Evolutionary conservation across 768 basidiomycete genomes (phyloP), one percentile per base, ranked within the genome.

Genomic region (Auricularia heimuer): DNA sequence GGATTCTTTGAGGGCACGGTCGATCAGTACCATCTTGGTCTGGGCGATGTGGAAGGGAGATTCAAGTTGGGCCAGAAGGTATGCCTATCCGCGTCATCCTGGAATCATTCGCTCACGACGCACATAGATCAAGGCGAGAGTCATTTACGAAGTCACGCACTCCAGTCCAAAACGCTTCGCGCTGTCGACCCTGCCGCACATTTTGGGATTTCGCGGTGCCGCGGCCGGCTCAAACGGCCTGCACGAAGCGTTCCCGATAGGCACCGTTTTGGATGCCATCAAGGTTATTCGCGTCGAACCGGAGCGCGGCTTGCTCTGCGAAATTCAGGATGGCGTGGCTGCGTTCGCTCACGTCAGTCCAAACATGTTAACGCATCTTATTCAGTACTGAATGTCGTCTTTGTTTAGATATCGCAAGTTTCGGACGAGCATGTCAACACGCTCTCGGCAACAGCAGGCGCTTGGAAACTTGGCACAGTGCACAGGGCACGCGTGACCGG

Each of bases 1-100:
- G 94, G 93, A 0, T 95, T 89, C 74, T 98, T 94, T 75, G 88
- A 92, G 44, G 96, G 94, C 37, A 96, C 93, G 0, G 80, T 90
- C 33, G 94, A 97, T 71, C 80, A 85, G 42, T 82, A 88, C 65
- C 96, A 98, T 75, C 76, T 96, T 14, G 81, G 73, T 24, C 77
- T 77, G 12, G 79, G 80, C 29, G 74, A 75, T 62, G 64, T 73
- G n/a, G 72, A 72, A 35, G 69, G 70, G 18, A 65, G 63, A 45
- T 79, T 72, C 73, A 80, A 79, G 69, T 65, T 77, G 54, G 79
- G 79, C 4, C 73, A 77, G 65, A 79, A 79, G 71, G 70, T 71
- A 60, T 62, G 36, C 34, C 29, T 36, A 42, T 33, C 63, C 35
- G 12, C 12, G 10, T 18, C 4, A 70, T 76, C 47, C 76, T 74